Conservation (phyloP, 2,329 filamentous ascomycete genomes). For the Phialophora verrucosa region DNA sequence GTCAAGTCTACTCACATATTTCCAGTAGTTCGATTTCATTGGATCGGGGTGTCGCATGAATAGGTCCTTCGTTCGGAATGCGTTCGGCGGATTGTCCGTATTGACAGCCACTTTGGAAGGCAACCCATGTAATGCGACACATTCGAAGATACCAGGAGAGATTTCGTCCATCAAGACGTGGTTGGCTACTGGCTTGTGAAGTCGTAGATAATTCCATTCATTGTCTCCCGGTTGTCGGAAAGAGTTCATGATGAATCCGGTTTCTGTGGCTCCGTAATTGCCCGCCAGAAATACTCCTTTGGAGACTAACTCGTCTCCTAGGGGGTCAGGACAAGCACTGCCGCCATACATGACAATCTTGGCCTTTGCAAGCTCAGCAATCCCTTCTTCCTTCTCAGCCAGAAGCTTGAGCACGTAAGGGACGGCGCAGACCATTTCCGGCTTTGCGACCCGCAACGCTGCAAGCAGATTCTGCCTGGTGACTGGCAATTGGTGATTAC, state of each 20-base stretch:
- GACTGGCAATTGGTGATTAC: constrained; percentile 62
- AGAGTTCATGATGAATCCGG: constrained; percentile 67
- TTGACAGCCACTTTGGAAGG: constrained; percentile 51
- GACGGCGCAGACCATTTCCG: constrained; percentile 65
- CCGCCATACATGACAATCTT: constrained; percentile 65
- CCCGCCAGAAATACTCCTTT: constrained; percentile 61
- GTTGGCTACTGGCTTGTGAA: constrained; percentile 47
- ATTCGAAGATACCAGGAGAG: constrained; percentile 46
- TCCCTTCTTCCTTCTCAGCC: constrained; percentile 62
- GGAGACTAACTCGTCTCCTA: constrained; percentile 60
- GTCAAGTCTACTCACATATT: constrained; percentile 66
- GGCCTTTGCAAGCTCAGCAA: constrained; percentile 53
- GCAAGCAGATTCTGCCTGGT: constrained; percentile 57
- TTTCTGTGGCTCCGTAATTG: constrained; percentile 65
- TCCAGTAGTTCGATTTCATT: constrained; percentile 61
- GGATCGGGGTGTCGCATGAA: constrained; percentile 45
- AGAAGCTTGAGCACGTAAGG: constrained; percentile 62
- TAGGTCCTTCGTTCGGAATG: constrained; percentile 62
- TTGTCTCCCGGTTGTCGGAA: constrained; percentile 59
- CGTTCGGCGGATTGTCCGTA: constrained; percentile 57
- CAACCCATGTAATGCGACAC: constrained; percentile 46
- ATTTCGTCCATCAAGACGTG: constrained; percentile 52
- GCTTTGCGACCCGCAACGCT: constrained; percentile 51
- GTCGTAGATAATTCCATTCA: constrained; percentile 65
- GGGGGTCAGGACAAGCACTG: constrained; percentile 63